Conservation (phyloP, 495 filamentous ascomycete genomes). For the Penicillium silybi region DNA sequence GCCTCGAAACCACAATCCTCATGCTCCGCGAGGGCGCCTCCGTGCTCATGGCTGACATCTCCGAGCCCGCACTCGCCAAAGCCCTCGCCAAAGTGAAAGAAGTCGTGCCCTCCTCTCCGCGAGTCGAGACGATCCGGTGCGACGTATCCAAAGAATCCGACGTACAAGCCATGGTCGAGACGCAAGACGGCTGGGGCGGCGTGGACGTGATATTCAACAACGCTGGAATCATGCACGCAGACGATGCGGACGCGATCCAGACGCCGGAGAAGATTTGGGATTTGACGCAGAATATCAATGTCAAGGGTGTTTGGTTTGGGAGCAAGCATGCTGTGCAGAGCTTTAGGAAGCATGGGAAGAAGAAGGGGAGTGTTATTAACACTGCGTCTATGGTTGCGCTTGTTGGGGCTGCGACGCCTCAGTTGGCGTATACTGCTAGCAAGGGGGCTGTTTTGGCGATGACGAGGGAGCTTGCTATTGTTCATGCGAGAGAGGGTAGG, state of each 20-base stretch:
- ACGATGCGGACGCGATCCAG: slow-evolving; percentile 78
- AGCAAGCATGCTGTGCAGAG: slow-evolving; percentile 86
- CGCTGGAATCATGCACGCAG: slow-evolving; percentile 93
- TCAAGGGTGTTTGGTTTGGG: slow-evolving; percentile 98
- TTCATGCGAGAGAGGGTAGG: slow-evolving; percentile 70
- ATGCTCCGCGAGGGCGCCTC: slow-evolving; percentile 85
- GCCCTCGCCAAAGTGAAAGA: slow-evolving; percentile 63
- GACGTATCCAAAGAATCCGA: slow-evolving; percentile 70
- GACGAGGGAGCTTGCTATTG: slow-evolving; percentile 76
- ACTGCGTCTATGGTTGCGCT: slow-evolving; percentile 90
- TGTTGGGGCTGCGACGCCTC: slow-evolving; percentile 86
- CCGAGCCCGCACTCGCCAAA: slow-evolving; percentile 61
- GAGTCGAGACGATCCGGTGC: slow-evolving; percentile 14
- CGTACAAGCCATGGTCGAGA: slow-evolving; percentile 62
- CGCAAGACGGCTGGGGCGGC: slow-evolving; percentile 77
- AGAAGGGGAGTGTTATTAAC: slow-evolving; percentile 90
- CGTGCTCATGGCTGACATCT: slow-evolving; percentile 82
- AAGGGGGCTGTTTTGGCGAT: slow-evolving; percentile 90
- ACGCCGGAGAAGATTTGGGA: slow-evolving; percentile 94
- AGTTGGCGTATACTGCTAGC: slow-evolving; percentile 90
- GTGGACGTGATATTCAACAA: slow-evolving; percentile 98
- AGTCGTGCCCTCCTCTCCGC: slow-evolving; percentile 59
- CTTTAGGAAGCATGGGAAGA: slow-evolving; percentile 58
- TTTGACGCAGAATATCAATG: slow-evolving; percentile 88
- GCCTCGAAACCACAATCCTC: slow-evolving; percentile 87